Base-by-base conservation (phyloP, 2,329 filamentous ascomycete species). In the Alternaria ventricosa region DNA sequence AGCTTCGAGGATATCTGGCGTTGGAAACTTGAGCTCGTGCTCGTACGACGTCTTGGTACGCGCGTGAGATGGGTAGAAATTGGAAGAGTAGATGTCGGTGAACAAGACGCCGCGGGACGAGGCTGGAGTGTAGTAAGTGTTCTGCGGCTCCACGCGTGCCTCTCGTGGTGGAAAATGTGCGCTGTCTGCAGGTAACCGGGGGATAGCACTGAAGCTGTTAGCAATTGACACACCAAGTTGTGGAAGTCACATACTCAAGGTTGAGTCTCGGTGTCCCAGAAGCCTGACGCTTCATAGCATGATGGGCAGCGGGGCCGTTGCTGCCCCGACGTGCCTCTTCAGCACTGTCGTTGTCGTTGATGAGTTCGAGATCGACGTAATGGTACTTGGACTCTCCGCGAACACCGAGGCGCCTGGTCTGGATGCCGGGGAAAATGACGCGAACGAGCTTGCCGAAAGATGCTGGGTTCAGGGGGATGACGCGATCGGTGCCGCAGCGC, bases 301-400 rank as follows among this genome's bases (percentile, higher is more conserved):
- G 71, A 7, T 72, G 74, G n/a, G 70, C 56, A 36, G 64, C 67
- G n/a, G 70, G 65, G 27, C 69, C 69, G 45, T 66, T 68, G 46
- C 65, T 72, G 45, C 71, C 64, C 18, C 72, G 69, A 10, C 70
- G 68, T 18, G 61, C 44, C 12, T 75, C 72, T 47, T 76, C 74
- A 22, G 55, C 67, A 45, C 78, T 75, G 13, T 75, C 74, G 54
- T 65, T 74, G 41, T 85, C 85, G 63, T 84, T 83, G 61, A 82
- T 81, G 33, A 86, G 82, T 43, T 83, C 84, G 41, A 87, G 79
- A 68, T 87, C 85, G 53, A 86, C 85, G 75, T 99, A 99, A 80
- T 99, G 96, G 79, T 99, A 99, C 79, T 99, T 99, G 13, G 96
- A 99, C 82, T 98, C 95, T 68, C 96, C 96, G 57, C 96, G 89